phyloP scores from a whole-genome alignment of 2,329 filamentous ascomycete genomes.

The Emmonsiellopsis sp. region DNA sequence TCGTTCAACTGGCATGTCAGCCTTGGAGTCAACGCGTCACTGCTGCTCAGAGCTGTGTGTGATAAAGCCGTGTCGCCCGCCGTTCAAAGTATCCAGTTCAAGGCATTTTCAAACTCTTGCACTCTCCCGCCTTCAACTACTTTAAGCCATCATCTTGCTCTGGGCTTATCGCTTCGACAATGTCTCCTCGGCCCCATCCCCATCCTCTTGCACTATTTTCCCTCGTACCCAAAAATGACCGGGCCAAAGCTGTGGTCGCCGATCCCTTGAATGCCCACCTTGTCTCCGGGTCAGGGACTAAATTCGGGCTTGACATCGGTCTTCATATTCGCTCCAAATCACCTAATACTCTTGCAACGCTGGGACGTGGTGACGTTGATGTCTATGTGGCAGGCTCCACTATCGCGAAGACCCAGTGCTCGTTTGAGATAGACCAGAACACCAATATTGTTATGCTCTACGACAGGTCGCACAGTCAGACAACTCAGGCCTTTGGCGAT shows the following conservation, averaged over 20 bases:
- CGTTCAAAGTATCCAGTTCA: too few species aligned
- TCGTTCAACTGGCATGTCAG: too few species aligned
- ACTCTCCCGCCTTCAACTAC: background rate
- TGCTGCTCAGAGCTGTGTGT: too few species aligned
- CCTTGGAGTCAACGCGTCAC: too few species aligned
- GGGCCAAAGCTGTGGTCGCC: constrained; percentile 1
- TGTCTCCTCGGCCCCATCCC: background rate
- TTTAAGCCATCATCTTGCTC: background rate
- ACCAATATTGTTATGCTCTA: constrained; percentile 10
- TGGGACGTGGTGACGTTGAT: constrained; percentile 10
- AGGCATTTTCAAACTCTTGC: background rate
- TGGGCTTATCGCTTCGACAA: background rate
- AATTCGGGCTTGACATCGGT: constrained; percentile 3
- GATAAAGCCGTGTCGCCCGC: too few species aligned
- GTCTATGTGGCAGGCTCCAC: constrained; percentile 9
- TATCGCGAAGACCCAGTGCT: constrained; percentile 15
- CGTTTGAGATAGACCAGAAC: constrained; percentile 12
- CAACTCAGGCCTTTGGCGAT: constrained; percentile 12
- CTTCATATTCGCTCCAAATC: constrained; percentile 4
- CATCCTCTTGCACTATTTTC: constrained; percentile 5
- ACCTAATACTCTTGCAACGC: constrained; percentile 8
- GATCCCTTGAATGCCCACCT: constrained; percentile 6
- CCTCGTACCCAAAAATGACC: background rate
- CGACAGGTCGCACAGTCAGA: constrained; percentile 10
- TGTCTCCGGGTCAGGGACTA: background rate